Evolutionary conservation across 2,329 filamentous ascomycete genomes (phyloP), one percentile per base, ranked within the genome.

Genomic region (Capronia epimyces): DNA sequence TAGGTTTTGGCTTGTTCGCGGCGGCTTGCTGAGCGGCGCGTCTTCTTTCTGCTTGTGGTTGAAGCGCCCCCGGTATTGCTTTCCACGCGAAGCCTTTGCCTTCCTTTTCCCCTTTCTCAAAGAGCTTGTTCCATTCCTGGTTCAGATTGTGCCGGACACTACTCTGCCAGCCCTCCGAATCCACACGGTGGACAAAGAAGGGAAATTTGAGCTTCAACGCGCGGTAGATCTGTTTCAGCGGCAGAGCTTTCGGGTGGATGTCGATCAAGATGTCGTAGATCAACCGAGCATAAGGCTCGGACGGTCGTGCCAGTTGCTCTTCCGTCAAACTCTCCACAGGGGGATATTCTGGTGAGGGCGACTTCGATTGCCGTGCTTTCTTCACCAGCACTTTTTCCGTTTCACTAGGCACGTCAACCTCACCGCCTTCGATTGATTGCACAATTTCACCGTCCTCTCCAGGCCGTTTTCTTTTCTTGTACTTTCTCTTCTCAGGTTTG

Each of bases 41-140:
- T 46, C 53, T 56, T n/a, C 55, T 50, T 36, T 60, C 57, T 10
- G 52, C 53, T 46, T 60, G 57, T 40, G 57, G 53, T 22, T 56
- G 57, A 20, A 58, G 43, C 5, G 55, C 55, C 13, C 77, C 75
- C 20, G 76, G 75, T 41, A 80, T 76, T 59, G 83, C 75, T 49
- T 76, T 74, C 81, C 81, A 84, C 45, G 80, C 76, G 70, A 77
- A 82, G 41, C 81, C 81, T 65, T 83, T 83, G 47, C 80, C 81
- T 63, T 75, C 74, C 63, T 71, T 77, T 57, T 82, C 79, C 13
- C 77, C 78, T 59, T 82, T 80, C 63, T 77, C 74, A 61, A 83
- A 83, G 42, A 66, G 74, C 24, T 63, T 62, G 69, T 67, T 78
- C 62, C 66, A 78, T 69, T 70, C 82, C 68, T 62, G 78, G 68